phyloP scores from a whole-genome alignment of 2,329 filamentous ascomycete species.

The Aspergillus ochraceoroseus region DNA sequence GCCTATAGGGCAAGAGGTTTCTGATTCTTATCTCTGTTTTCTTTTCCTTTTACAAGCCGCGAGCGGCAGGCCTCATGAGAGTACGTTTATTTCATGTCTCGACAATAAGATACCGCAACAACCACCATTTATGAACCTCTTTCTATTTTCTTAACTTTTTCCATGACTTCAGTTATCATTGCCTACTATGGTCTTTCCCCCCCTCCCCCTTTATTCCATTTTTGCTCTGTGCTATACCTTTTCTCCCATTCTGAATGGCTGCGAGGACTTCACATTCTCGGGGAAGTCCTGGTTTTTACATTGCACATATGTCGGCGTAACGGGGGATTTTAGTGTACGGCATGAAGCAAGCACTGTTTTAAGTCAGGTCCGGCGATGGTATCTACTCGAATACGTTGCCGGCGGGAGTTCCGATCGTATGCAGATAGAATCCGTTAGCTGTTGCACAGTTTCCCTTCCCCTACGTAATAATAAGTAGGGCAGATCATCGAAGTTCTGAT shows the following conservation, averaged over 20 bases:
- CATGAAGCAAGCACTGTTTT: slow-evolving; percentile 19
- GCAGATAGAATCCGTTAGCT: slow-evolving; percentile 18
- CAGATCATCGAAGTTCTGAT: no score
- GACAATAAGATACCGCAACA: slow-evolving; percentile 38
- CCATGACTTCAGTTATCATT: slow-evolving; percentile 8
- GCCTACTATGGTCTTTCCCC: slow-evolving; percentile 5
- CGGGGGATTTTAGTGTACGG: slow-evolving; percentile 20
- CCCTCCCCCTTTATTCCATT: slow-evolving; percentile 3
- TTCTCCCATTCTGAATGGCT: slow-evolving; percentile 4
- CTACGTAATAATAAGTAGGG: background rate
- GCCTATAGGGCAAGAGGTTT: slow-evolving; percentile 15
- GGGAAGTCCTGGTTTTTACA: slow-evolving; percentile 1
- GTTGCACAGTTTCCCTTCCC: slow-evolving; percentile 7
- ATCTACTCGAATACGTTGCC: slow-evolving; percentile 15
- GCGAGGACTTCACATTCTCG: slow-evolving; percentile 3
- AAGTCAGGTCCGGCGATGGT: slow-evolving; percentile 13
- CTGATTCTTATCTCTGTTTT: slow-evolving; percentile 12
- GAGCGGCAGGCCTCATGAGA: slow-evolving; percentile 24
- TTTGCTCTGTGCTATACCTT: background rate
- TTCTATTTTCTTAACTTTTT: slow-evolving; percentile 10
- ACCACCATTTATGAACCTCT: slow-evolving; percentile 33
- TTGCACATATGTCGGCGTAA: slow-evolving; percentile 27
- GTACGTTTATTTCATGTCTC: slow-evolving; percentile 33
- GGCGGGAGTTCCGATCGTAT: slow-evolving; percentile 21
- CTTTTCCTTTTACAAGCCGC: slow-evolving; percentile 19